Base-by-base conservation (phyloP, 2,329 filamentous ascomycete genomes). In the Fusarium ambrosium region DNA sequence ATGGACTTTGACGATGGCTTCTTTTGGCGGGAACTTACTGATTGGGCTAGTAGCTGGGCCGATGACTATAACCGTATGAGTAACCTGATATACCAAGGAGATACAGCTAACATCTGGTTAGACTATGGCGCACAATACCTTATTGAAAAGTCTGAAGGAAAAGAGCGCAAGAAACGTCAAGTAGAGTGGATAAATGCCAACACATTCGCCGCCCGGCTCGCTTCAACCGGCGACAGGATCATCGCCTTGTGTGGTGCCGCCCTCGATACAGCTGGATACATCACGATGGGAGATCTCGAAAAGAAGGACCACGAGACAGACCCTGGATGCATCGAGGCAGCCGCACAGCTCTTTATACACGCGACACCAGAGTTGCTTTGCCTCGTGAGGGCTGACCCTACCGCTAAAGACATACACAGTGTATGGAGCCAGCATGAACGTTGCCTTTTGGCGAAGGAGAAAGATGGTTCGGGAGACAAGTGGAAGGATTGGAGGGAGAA, bases 61-160 rank as follows among this genome's bases (percentile, higher is more conserved):
- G 68, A 72, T n/a, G 59, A 27, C 10, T 67, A 67, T 36, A 70
- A 72, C 27, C 11, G 70, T 70, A 51, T 2, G 41, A n/a, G 8
- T 8, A 22, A 6, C n/a, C 20, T 29, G 18, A 43, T 8, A 24
- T 18, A 1, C 3, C 1, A 22, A 27, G 2, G n/a, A 43, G 10
- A 32, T 16, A 27, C 5, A 39, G 8, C 56, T 59, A 22, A 59
- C 34, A 29, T 16, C 34, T 18, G 9, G 3, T 1, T 64, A 61
- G 55, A 51, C 43, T 51, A 61, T 10, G 63, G 16, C 2, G 63
- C 41, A 20, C 32, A n/a, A 20, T 63, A 20, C 11, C 34, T 4
- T 1, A 62, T 63, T 3, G 64, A 63, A 8, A 43, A 45, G 16
- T 45, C 48, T 13, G 3, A 34, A 24, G 39, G 39, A 2, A 22